Evolutionary conservation across 2,329 filamentous ascomycete species (phyloP).

Genomic region (Fusarium cicatricum): DNA sequence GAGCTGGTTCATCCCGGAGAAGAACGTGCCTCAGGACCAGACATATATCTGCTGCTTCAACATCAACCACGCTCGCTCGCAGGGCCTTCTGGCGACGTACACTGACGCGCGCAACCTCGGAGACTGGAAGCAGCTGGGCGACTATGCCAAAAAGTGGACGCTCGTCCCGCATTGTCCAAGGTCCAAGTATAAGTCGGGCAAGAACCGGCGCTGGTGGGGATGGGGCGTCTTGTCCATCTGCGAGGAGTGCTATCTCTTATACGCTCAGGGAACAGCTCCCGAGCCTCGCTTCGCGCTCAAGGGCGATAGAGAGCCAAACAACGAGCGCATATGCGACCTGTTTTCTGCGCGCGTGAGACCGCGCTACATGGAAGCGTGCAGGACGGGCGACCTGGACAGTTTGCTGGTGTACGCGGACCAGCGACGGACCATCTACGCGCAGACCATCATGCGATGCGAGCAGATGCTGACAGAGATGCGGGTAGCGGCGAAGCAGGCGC

Average conservation of each 20-base stretch:
- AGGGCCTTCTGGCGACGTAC: constrained; percentile 34
- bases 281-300: constrained; percentile 43
- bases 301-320: constrained; percentile 25
- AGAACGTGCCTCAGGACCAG: constrained; percentile 13
- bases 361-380: constrained; percentile 45
- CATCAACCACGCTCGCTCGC: constrained; percentile 40
- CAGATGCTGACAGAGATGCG: constrained; percentile 40
- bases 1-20: constrained; percentile 42
- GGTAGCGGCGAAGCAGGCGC: constrained; percentile 39
- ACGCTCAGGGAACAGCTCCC: constrained; percentile 41
- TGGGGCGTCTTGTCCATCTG: constrained; percentile 49
- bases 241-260: constrained; percentile 48
- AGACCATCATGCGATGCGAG: constrained; percentile 42
- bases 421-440: constrained; percentile 42
- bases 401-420: constrained; percentile 41
- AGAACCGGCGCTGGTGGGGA: constrained; percentile 43
- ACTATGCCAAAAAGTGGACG: constrained; percentile 43
- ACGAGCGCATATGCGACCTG: constrained; percentile 47
- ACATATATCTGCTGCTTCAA: constrained; percentile 48
- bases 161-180: constrained; percentile 41
- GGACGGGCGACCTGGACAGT: constrained; percentile 28
- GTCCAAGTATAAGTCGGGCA: constrained; percentile 11
- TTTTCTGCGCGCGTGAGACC: constrained; percentile 50
- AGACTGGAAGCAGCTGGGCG: constrained; percentile 37
- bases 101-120: constrained; percentile 43